Conservation (phyloP, 2,329 filamentous ascomycete genomes). For the Xylariaceae sp. region DNA sequence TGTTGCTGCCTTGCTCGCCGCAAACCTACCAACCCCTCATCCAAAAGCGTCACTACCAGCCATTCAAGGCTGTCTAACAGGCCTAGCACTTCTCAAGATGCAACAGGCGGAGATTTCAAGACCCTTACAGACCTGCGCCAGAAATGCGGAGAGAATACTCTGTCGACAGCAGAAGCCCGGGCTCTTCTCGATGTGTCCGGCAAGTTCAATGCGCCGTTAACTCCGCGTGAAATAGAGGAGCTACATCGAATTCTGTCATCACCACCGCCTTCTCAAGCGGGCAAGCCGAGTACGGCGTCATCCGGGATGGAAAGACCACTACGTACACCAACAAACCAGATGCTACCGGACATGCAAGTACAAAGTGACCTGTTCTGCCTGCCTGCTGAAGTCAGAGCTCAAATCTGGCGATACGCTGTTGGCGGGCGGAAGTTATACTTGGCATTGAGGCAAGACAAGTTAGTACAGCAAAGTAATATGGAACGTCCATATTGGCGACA, state of each 20-base stretch:
- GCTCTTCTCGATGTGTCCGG: constrained; percentile 24
- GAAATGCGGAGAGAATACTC: constrained; percentile 25
- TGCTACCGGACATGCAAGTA: constrained; percentile 24
- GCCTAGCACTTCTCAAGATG: neutral
- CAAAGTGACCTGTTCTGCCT: constrained; percentile 28
- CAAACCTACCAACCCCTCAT: constrained; percentile 1
- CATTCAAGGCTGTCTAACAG: neutral
- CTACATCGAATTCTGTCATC: constrained; percentile 28
- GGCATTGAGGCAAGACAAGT: constrained; percentile 18
- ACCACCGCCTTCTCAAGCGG: constrained; percentile 3
- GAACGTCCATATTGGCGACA: constrained; percentile 28
- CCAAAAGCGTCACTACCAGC: neutral
- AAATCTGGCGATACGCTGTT: constrained; percentile 28
- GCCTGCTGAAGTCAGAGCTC: constrained; percentile 25
- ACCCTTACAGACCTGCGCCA: constrained; percentile 25
- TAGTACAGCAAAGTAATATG: constrained; percentile 27
- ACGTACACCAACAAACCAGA: constrained; percentile 29
- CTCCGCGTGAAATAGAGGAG: constrained; percentile 28
- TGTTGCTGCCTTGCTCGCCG: constrained; percentile 20
- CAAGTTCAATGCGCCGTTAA: constrained; percentile 23
- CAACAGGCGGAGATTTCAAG: constrained; percentile 10
- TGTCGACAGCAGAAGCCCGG: constrained; percentile 24
- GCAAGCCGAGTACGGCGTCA: constrained; percentile 14
- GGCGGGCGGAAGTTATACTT: constrained; percentile 27
- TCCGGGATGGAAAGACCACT: constrained; percentile 3